Evolutionary conservation across 1,284 basidiomycete genomes (phyloP), one percentile per base, ranked within the genome.

Genomic region (Trametes polyzona): DNA sequence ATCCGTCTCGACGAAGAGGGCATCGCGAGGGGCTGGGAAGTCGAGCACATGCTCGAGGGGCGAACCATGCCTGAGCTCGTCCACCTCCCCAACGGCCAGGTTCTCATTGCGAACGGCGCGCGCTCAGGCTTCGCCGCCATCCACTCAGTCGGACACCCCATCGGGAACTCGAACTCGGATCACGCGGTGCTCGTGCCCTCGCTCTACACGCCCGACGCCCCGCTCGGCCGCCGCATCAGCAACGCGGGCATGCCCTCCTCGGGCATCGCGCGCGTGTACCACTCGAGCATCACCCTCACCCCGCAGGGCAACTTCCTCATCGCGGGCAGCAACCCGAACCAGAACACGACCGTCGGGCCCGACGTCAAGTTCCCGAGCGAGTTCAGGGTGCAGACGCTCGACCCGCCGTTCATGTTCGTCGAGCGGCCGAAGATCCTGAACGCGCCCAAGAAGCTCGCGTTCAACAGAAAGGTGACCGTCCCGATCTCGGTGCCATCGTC

Each of bases 241-340:
- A 75, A 80, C 51, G 81, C 82, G 26, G 88, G 84, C 1, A 70
- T 88, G 40, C 72, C 73, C 9, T 69, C 82, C 4, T 84, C 83
- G 63, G 82, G 75, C 2, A 76, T 92, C 27, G 82, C 88, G 43
- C 79, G 91, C 55, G 83, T 93, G 83, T 94, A 94, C 72, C 92
- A 93, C 74, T 92, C 90, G 24, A 78, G 82, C 14, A 88, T 89
- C 32, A 80, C 84, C 23, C 78, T 95, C 26, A 80, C 95, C 21
- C 85, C 91, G 44, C 93, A 95, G 74, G 90, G 88, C 73, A 78
- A 71, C 50, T 63, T 58, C 55, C 55, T 58, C 55, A 81, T 95
- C 51, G 83, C 90, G 32, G 93, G 93, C 29, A 93, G 90, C 27
- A 95, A 95, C 74, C 92, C 93, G 29, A 94, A 95, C 74, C 76